Evolutionary conservation across 345 rosid genomes (phyloP), one percentile per base, ranked within the genome.

Genomic region (Populus nigra): DNA sequence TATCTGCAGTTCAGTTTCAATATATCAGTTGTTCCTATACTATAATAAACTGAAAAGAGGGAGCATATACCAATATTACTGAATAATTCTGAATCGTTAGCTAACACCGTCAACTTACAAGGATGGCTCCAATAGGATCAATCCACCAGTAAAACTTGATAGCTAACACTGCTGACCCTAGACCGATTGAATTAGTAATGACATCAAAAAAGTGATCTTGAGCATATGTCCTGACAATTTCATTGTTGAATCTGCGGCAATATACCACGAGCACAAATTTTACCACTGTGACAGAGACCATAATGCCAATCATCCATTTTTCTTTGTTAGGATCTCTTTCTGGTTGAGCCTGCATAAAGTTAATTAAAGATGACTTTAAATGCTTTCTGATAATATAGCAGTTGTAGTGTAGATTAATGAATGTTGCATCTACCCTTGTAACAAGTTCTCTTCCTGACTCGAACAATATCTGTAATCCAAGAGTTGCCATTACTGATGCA

Each of bases 161-260:
- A 16, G 92, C 88, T 43, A 82, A 53, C n/a, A 87, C 78, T 1
- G 90, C 92, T 2, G 89, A 12, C 29, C 50, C 90, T 41, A 86
- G 81, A 23, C 90, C 92, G 13, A 89, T 62, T 5, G 89, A 82
- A 78, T 87, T 87, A 7, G 89, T 87, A 41, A 89, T 76, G 74
- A 89, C 92, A 75, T 89, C 92, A 61, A 89, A 89, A 70, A 85
- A 71, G 73, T 88, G 92, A 72, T 89, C 92, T 78, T 89, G 80
- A 22, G 88, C 89, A 71, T 83, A 89, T 35, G 90, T 90, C 61
- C 76, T 83, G 0, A 88, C 78, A 16, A 88, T 89, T 22, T 80
- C 83, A 36, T 88, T 86, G 12, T 77, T 18, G 84, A 89, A 88
- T 74, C 84, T 68, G 4, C 87, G 84, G 13, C 88, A 88, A 23